Evolutionary conservation across 1,139 yeast species (phyloP), one percentile per base, ranked within the genome.

Genomic region (Hyphopichia wangnamkhiaoensis): DNA sequence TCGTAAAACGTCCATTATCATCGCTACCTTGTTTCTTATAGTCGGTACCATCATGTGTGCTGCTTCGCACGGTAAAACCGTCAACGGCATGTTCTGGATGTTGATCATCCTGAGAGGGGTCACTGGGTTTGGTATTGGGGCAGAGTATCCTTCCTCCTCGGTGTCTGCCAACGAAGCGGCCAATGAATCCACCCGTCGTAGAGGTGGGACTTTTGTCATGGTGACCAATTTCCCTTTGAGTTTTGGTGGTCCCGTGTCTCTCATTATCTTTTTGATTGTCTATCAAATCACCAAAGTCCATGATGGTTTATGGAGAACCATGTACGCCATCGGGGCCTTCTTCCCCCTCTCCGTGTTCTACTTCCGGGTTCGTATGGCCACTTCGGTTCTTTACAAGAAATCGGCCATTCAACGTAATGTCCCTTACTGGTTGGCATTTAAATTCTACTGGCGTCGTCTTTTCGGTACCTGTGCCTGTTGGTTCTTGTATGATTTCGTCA

Each of bases 181-280:
- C 2, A 82, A 84, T 54, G 81, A 78, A 45, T 69, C 80, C 2
- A 70, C 74, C 34, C 79, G 71, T 52, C 71, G 74, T 52, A 71
- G 91, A 57, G 90, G 91, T 36, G 75, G 81, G 25, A 72, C 76
- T 4, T 82, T 84, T 51, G 73, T 79, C 33, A 50, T 84, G 57
- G 84, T 80, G 16, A 84, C 93, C 7, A 85, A 85, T 57, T 65
- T 85, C 35, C 93, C 93, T 3, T 64, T 85, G 34, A 71, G 87
- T 3, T 70, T 84, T 36, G 93, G 94, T 42, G 89, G 89, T 7
- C 93, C 93, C 14, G 81, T 85, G 58, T 86, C 89, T n/a, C 59
- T 82, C 39, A 69, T 73, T 41, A 70, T 84, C 31, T 85, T 84
- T 56, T 65, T 84, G 47, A 82, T 85, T 52, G 90, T 84, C 13